Conservation (phyloP, 1,284 basidiomycete genomes). For the Cutaneotrichosporon cavernicola region DNA sequence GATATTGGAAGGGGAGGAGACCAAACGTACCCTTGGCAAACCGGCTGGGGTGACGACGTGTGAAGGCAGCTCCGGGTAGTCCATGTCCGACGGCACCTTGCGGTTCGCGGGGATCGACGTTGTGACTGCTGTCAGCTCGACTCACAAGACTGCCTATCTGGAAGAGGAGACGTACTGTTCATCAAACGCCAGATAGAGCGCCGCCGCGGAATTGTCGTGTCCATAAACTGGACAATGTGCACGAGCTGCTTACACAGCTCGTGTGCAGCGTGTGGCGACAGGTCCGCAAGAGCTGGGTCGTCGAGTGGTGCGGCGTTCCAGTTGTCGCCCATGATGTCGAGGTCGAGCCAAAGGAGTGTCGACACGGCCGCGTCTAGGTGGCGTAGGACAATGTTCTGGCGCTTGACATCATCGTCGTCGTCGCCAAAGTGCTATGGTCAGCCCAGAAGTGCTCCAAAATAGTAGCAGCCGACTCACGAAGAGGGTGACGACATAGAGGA, state of each 20-base stretch:
- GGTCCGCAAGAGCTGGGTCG: slow-evolving; percentile 15
- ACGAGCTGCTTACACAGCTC: slow-evolving; percentile 25
- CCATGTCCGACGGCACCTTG: slow-evolving; percentile 2
- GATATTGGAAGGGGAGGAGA: not conserved
- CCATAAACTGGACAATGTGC: slow-evolving; percentile 23
- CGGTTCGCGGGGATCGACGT: slow-evolving; percentile 11
- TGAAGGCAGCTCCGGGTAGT: slow-evolving; percentile 6
- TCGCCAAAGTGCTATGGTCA: slow-evolving; percentile 29
- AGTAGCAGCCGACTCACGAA: slow-evolving; percentile 19
- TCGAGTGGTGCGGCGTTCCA: not conserved
- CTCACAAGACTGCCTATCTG: not conserved
- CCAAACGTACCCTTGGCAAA: not conserved
- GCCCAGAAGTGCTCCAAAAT: not conserved
- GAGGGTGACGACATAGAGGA: slow-evolving; percentile 26
- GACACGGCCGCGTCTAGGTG: slow-evolving; percentile 28
- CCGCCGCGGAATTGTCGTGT: slow-evolving; percentile 26
- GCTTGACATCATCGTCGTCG: slow-evolving; percentile 10
- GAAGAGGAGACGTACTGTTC: not conserved
- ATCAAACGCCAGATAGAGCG: slow-evolving; percentile 24
- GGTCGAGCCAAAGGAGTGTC: slow-evolving; percentile 27
- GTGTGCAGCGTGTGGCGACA: slow-evolving; percentile 10
- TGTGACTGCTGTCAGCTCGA: not conserved
- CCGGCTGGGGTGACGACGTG: not conserved
- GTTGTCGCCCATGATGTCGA: slow-evolving; percentile 19
- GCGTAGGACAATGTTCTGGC: slow-evolving; percentile 25